Evolutionary conservation across 495 filamentous ascomycete species (phyloP).

Genomic region (Podospora comata): DNA sequence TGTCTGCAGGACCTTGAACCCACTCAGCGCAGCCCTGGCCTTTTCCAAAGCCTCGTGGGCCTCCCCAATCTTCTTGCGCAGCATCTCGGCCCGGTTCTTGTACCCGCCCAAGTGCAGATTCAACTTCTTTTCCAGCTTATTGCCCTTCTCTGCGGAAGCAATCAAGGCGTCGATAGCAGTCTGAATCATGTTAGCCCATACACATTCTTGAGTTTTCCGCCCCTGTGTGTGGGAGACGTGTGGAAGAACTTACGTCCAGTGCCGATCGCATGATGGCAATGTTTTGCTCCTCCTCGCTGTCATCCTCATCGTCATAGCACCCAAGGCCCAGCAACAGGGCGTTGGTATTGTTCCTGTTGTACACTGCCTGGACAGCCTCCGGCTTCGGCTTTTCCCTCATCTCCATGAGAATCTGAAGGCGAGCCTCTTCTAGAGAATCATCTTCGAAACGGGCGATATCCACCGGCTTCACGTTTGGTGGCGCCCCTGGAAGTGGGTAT

Average conservation of each 20-base stretch:
- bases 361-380: slow-evolving; percentile 64
- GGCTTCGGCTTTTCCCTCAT: slow-evolving; percentile 55
- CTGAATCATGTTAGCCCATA: slow-evolving; percentile 36
- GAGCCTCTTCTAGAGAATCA: slow-evolving; percentile 65
- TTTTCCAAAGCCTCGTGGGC: slow-evolving; percentile 73
- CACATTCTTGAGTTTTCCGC: neutral
- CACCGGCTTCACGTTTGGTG: slow-evolving; percentile 55
- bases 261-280: slow-evolving; percentile 57
- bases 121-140: slow-evolving; percentile 93
- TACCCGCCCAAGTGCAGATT: slow-evolving; percentile 84
- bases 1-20: slow-evolving; percentile 71
- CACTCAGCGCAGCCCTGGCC: slow-evolving; percentile 65
- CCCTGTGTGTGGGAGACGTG: neutral
- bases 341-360: slow-evolving; percentile 60
- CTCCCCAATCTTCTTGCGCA: slow-evolving; percentile 77
- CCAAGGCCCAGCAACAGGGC: slow-evolving; percentile 68
- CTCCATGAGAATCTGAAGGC: slow-evolving; percentile 72
- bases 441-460: slow-evolving; percentile 69
- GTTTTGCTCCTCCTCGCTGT: slow-evolving; percentile 56
- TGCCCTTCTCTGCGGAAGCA: slow-evolving; percentile 69
- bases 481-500: slow-evolving; percentile 62
- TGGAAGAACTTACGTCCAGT: slow-evolving; percentile 56
- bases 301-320: slow-evolving; percentile 69
- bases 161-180: slow-evolving; percentile 67
- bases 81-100: slow-evolving; percentile 74